Percentiles rank a stretch among this genome's conserved stretches.
Conservation (phyloP, 2,329 filamentous ascomycete genomes). For the Emergomyces africanus region DNA sequence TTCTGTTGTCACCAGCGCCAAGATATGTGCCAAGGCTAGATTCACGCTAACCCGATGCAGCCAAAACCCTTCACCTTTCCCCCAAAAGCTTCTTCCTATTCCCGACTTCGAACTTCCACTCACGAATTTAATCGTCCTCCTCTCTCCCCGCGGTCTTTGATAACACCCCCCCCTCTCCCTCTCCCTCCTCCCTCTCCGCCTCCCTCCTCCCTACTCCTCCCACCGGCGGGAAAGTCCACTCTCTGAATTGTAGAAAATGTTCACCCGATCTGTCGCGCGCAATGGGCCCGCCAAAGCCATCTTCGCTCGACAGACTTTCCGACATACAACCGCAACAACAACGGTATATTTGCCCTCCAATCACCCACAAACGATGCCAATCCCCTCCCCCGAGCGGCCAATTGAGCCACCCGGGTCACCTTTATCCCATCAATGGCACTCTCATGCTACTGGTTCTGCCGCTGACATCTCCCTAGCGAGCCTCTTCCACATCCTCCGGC, state of each 20-base stretch:
- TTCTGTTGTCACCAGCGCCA: slow-evolving; percentile 7
- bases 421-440: background rate
- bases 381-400: slow-evolving; percentile 5
- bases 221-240: slow-evolving; percentile 20
- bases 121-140: slow-evolving; percentile 6
- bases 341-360: slow-evolving; percentile 55
- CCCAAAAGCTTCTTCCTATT: background rate
- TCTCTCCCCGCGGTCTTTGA: slow-evolving; percentile 13
- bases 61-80: slow-evolving; percentile 2
- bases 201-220: slow-evolving; percentile 16
- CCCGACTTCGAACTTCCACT: background rate
- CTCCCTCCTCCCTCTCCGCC: slow-evolving; percentile 15
- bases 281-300: slow-evolving; percentile 73
- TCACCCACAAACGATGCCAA: background rate
- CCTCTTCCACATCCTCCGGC: slow-evolving; percentile 58
- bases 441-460: slow-evolving; percentile 10
- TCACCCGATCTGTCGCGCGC: slow-evolving; percentile 85
- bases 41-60: slow-evolving; percentile 3
- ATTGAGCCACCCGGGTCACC: background rate
- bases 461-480: slow-evolving; percentile 33
- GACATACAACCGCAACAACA: slow-evolving; percentile 64
- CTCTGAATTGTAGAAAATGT: slow-evolving; percentile 53
- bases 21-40: slow-evolving; percentile 9
- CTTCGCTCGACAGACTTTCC: slow-evolving; percentile 60
- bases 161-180: slow-evolving; percentile 15